A percentile compares a stretch with the other conserved stretches of the same genome.
Conservation (phyloP, 1,139 yeast genomes). For the Zhuliangozyma blackwelliae region DNA sequence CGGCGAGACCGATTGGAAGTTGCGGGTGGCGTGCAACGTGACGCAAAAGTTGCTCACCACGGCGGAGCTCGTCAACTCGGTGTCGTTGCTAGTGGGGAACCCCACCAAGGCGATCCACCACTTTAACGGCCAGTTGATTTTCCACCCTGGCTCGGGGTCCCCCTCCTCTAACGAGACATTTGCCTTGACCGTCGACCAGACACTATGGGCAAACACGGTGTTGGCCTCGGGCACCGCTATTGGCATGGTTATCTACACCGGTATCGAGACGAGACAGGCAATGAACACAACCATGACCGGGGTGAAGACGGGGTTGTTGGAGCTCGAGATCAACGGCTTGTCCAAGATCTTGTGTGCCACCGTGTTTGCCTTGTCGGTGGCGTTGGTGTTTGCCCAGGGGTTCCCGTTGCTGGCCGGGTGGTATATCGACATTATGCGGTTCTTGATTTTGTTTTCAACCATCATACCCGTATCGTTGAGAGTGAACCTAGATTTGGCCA, state of each 20-base stretch:
- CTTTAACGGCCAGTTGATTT: constrained; percentile 69
- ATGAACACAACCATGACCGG: constrained; percentile 87
- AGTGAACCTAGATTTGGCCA: constrained; percentile 92
- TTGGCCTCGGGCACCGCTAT: constrained; percentile 89
- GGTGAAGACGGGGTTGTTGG: constrained; percentile 88
- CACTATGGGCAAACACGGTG: constrained; percentile 97
- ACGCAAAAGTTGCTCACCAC: constrained; percentile 58
- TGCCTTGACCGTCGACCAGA: constrained; percentile 82
- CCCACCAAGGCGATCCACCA: constrained; percentile 83
- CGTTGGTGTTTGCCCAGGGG: constrained; percentile 76
- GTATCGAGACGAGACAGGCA: constrained; percentile 88
- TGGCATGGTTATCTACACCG: constrained; percentile 88
- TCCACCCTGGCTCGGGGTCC: constrained; percentile 25
- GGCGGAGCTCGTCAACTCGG: constrained; percentile 26
- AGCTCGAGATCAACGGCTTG: constrained; percentile 81
- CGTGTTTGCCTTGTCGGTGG: constrained; percentile 74
- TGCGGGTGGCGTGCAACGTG: constrained; percentile 67
- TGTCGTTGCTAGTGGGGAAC: constrained; percentile 61
- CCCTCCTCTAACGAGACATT: constrained; percentile 40
- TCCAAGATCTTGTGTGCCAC: constrained; percentile 86
- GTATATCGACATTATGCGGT: constrained; percentile 89
- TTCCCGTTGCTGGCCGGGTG: constrained; percentile 59
- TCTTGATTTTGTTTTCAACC: constrained; percentile 85
- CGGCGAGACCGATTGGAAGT: constrained; percentile 99
- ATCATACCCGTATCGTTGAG: constrained; percentile 94